These are phyloP conservation scores for Echria macrotheca DNA, from an alignment of 495 filamentous ascomycete genomes.

Conservation along the genomic window DNA sequence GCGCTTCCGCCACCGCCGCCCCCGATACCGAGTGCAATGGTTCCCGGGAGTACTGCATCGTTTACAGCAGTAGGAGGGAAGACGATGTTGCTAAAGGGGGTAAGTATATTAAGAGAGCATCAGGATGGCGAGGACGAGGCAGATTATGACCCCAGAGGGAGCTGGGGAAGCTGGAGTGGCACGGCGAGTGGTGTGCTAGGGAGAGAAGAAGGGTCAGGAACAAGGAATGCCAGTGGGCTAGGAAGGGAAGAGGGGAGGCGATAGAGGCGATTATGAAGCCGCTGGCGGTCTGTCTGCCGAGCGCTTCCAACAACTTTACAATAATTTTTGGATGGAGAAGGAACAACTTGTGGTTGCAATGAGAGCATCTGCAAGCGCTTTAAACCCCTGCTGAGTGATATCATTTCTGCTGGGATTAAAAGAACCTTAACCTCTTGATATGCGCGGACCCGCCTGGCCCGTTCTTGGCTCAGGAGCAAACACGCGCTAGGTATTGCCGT, in stretches of 20 bases:
- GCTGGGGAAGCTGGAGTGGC: conserved; percentile 23
- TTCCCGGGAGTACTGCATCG: neutral
- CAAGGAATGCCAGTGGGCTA: neutral
- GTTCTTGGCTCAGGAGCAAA: neutral
- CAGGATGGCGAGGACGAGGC: neutral
- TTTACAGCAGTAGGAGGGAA: conserved; percentile 10
- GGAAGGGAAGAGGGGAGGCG: neutral
- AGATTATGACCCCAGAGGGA: conserved; percentile 8
- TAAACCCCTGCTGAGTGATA: too few relatives aligned
- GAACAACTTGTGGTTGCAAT: neutral
- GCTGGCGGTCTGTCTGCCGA: too few relatives aligned
- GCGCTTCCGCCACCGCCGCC: conserved; percentile 13
- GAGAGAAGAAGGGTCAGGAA: neutral
- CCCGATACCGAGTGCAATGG: neutral
- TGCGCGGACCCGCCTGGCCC: too few relatives aligned
- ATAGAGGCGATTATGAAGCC: neutral
- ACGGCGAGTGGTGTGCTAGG: neutral
- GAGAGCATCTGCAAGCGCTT: neutral
- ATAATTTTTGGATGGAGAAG: neutral
- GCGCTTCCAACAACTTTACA: too few relatives aligned
- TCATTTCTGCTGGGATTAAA: conserved; percentile 5
- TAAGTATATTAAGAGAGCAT: neutral
- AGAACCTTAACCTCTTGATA: neutral
- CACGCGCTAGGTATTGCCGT: too few relatives aligned
- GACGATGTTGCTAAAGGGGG: conserved; percentile 3